Base-by-base conservation (phyloP, 805 yeast species). In the Candida suzukii region DNA sequence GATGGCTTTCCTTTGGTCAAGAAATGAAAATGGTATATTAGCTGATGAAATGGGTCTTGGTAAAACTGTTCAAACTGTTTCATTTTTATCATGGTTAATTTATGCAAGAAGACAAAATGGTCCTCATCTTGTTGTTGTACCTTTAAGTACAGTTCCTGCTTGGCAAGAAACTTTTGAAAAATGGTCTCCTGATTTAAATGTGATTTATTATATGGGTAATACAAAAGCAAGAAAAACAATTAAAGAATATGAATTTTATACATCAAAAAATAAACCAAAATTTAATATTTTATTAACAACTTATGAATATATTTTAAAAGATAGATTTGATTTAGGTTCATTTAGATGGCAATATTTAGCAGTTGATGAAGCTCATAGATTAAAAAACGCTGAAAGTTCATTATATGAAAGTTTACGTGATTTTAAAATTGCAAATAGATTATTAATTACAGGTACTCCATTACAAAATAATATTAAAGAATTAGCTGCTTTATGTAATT, bases 1-100 rank as follows among this genome's bases (percentile, higher is more conserved):
- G 99, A 93, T 93, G 99, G 99, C 99, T 0, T 93, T 91, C 60
- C 68, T 93, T 46, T 93, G 99, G 99, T 87, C 96, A 4, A 77
- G 97, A 54, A 87, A 91, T 62, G 97, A 93, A 66, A 93, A 93
- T 61, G 98, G 99, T 42, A 93, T 93, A 39, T 68, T 93, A 33
- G 99, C 99, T 4, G 99, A 93, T 68, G 99, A 93, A 63, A 93
- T 93, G 99, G 99, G 99, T 41, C 73, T 93, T 41, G 99, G 99
- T 48, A 93, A 93, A 58, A 93, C 99, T 10, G 96, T 93, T 14
- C 99, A 93, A 64, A 93, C 98, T 0, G 96, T 93, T 13, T 76
- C 96, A 2, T 93, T 93, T 56, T 68, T 93, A 48, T 84, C 96
- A 36, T 93, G 99, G 98, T 73, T 93, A 39, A 78, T 93, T 31